These are phyloP conservation scores for Rachicladosporium sp. DNA, from an alignment of 2,329 filamentous ascomycete species.

Conservation along the genomic window DNA sequence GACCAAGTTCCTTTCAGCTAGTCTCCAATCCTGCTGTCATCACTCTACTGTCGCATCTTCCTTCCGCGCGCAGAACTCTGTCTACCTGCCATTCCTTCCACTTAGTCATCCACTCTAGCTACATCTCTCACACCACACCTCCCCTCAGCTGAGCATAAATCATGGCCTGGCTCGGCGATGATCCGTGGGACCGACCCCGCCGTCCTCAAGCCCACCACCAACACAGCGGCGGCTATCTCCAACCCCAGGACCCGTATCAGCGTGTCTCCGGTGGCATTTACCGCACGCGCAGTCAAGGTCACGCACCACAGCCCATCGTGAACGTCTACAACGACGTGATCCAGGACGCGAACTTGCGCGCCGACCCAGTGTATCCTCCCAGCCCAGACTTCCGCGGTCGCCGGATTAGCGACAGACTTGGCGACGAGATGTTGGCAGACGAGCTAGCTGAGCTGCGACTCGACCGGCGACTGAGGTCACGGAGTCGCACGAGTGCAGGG, in stretches of 20 bases:
- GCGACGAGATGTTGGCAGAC: conserved; percentile 15
- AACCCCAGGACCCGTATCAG: too few relatives aligned
- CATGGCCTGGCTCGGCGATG: conserved; percentile 1
- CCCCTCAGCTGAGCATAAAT: too few relatives aligned
- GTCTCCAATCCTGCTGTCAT: too few relatives aligned
- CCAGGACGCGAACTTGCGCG: conserved; percentile 14
- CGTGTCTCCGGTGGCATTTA: conserved; percentile 16
- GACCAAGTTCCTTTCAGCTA: too few relatives aligned
- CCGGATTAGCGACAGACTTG: conserved; percentile 7
- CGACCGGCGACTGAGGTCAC: conserved; percentile 21
- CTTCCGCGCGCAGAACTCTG: too few relatives aligned
- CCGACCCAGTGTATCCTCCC: conserved; percentile 5
- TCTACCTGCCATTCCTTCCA: too few relatives aligned
- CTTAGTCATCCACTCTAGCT: too few relatives aligned
- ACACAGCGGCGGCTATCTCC: conserved; percentile 1
- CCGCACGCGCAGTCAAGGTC: conserved; percentile 33
- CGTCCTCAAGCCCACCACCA: conserved; percentile 3
- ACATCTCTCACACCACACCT: too few relatives aligned
- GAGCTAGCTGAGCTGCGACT: conserved; percentile 20
- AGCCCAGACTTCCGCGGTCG: conserved; percentile 5
- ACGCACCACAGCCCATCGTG: conserved; percentile 31
- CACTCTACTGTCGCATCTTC: too few relatives aligned
- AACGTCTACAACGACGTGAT: conserved; percentile 13
- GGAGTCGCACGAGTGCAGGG: conserved; percentile 21
- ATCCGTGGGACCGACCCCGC: conserved; percentile 1